Base-by-base conservation (phyloP, 495 filamentous ascomycete genomes). In the Tirmania nivea region DNA sequence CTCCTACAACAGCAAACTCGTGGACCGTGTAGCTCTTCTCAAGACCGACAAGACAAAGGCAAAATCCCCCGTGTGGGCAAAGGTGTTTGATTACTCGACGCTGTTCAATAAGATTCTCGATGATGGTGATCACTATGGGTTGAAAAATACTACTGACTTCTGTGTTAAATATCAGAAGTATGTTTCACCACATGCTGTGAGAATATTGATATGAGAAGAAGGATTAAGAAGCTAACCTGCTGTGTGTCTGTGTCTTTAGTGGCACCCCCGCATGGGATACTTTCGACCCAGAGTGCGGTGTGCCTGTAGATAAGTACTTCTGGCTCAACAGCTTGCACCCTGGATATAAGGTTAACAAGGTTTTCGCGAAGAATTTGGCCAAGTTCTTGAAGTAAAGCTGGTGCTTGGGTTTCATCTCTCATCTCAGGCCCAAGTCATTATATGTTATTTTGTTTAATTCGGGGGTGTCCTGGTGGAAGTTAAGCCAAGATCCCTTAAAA, bases 301-400 rank as follows among this genome's bases (percentile, higher is more conserved):
- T 73, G 31, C 64, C 72, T 0, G 73, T 80, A 2, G 70, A 79
- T 52, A 62, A 79, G 55, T 81, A 79, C 59, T 76, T 80, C 56
- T 80, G 76, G 78, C 62, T 80, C 16, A 79, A 79, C 55, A 68
- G 59, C 42, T 60, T 81, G 52, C 78, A 81, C 56, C 78, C 78
- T 6, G 79, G 76, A 0, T 75, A 68, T 59, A 68, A 74, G 0
- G 72, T 79, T 50, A 75, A 79, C 53, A 74, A 75, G 55, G 70
- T 71, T 9, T 66, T 77, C 34, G 78, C 76, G 3, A 56, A 70
- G 48, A 65, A 68, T 39, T 66, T 79, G 5, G 71, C 69, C 11
- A 65, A 68, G 50, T 65, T 69, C 14, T 58, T 76, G 50, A 45
- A 45, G 39, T 45, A 45, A 45, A 19, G 25, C 25, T 31, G 7